Evolutionary conservation across 768 basidiomycete species (phyloP), one percentile per base, ranked within the genome.

Genomic region (Mycena rosella): DNA sequence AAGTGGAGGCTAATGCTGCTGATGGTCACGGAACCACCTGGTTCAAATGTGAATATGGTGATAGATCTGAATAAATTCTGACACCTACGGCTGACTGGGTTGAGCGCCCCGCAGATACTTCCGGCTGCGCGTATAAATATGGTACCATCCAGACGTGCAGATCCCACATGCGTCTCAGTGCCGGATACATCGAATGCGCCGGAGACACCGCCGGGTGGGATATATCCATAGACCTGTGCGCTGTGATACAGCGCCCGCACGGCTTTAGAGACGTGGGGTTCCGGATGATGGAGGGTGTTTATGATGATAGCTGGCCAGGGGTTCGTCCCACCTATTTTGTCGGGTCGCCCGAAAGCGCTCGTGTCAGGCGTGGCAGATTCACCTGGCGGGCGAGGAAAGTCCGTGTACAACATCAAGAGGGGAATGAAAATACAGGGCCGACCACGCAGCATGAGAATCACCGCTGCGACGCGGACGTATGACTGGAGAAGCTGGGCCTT

Each of bases 111-210:
- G 77, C 82, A 79, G 62, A 82, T 72, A 10, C 83, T 78, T 3
- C 83, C 84, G 8, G 83, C 84, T 9, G 82, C 81, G 29, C 83
- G 72, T 6, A 83, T 74, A 63, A 84, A 84, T 22, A 83, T 45
- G 5, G 80, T 78, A 8, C 83, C 83, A 63, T 85, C 84, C 38
- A 83, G 45, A 59, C 73, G 71, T 20, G 67, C 71, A 6, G 75
- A 73, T 3, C 78, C 80, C 36, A 60, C 64, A 30, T 78, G 75
- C 20, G 81, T 80, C 73, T 83, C 82, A 18, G 27, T 17, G 0
- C 58, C 58, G 5, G 15, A 5, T 9, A 27, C 49, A 14, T 55
- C 66, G 45, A 38, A 36, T 26, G 18, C 20, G 0, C 51, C 32
- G 18, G n/a, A 5, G 10, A 66, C 13, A 5, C 8, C 26, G 6